These are phyloP conservation scores for Globisporangium takayamanum DNA, from an alignment of 352 stramenopile genomes.

Conservation along the genomic window DNA sequence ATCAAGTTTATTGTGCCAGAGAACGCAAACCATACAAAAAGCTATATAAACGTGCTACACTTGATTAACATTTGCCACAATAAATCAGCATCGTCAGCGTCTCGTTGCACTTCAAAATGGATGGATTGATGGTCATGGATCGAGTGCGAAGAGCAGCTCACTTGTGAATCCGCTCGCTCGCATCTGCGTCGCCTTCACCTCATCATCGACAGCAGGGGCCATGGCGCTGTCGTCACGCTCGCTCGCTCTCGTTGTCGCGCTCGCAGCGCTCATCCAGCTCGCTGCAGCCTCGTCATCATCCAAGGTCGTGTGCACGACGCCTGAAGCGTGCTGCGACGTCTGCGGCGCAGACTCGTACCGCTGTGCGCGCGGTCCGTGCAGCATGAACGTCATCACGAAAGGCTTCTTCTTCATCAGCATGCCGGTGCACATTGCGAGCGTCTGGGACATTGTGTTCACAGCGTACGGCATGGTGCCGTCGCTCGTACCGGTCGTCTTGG, in stretches of 20 bases:
- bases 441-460: constrained; percentile 46
- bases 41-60: neutral
- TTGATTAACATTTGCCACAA: neutral
- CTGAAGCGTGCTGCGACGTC: constrained; percentile 37
- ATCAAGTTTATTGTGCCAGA: neutral
- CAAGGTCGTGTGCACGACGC: constrained; percentile 5
- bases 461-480: constrained; percentile 59
- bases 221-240: neutral
- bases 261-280: neutral
- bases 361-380: constrained; percentile 47
- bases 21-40: neutral
- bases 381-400: constrained; percentile 29
- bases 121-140: neutral
- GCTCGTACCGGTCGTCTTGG: constrained; percentile 30
- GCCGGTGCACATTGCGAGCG: constrained; percentile 23
- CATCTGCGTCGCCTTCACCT: neutral
- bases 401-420: constrained; percentile 49
- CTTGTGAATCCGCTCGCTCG: neutral
- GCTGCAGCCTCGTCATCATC: neutral
- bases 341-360: constrained; percentile 40
- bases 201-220: too few species aligned
- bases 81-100: neutral
- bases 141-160: neutral
- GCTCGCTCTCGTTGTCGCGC: neutral
- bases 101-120: neutral